A percentile compares a stretch with the other conserved stretches of the same genome.
Conservation (phyloP, 2,329 filamentous ascomycete species). For the Penicillium nordicum region DNA sequence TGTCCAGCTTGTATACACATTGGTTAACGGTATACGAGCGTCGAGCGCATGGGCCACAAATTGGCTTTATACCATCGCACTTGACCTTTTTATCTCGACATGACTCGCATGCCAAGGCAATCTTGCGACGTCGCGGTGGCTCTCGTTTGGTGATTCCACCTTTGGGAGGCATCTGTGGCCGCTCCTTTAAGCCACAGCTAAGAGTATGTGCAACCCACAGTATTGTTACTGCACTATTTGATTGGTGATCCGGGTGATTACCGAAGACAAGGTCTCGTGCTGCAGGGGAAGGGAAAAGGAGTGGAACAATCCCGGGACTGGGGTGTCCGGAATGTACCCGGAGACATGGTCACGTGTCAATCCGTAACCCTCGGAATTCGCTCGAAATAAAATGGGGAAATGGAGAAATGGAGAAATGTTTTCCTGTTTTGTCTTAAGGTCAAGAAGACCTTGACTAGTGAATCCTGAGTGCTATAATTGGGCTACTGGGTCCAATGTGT, state of each 20-base stretch:
- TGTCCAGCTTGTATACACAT: conserved; percentile 42
- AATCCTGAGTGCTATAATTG: neutral
- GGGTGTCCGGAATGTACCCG: neutral
- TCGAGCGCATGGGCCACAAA: conserved; percentile 44
- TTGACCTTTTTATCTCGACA: conserved; percentile 44
- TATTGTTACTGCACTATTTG: neutral
- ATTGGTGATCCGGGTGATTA: conserved; percentile 2
- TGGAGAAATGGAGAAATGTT: neutral
- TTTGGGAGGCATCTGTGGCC: conserved; percentile 15
- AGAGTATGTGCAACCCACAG: neutral
- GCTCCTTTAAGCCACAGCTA: neutral
- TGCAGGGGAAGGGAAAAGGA: neutral
- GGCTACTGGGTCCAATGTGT: neutral
- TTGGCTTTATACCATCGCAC: conserved; percentile 45
- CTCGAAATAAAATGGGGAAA: neutral
- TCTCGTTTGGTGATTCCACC: conserved; percentile 13
- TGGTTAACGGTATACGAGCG: conserved; percentile 32
- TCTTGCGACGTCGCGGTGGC: conserved; percentile 23
- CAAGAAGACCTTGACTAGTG: neutral
- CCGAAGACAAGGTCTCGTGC: neutral
- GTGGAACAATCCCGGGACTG: neutral
- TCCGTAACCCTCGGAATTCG: neutral
- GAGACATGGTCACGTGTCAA: neutral
- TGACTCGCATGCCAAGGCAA: conserved; percentile 44
- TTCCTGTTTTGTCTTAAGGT: neutral